A percentile compares a stretch with the other conserved stretches of the same genome.
phyloP scores from a whole-genome alignment of 495 filamentous ascomycete species.

The Hypoxylon perforatum region DNA sequence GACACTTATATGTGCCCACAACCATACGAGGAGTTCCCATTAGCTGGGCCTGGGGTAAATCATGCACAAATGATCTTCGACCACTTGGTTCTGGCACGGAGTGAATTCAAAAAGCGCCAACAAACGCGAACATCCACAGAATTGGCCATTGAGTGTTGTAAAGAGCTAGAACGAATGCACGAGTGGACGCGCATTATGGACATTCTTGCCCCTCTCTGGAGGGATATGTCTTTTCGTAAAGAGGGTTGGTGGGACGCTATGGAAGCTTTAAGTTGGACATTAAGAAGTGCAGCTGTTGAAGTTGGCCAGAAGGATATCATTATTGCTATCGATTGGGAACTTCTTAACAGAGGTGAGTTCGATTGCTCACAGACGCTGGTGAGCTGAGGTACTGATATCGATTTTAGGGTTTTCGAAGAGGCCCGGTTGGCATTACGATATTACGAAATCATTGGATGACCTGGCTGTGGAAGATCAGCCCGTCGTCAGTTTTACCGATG shows the following conservation, averaged over 20 bases:
- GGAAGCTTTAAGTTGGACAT: constrained; percentile 75
- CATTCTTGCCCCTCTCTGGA: constrained; percentile 77
- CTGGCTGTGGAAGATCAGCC: constrained; percentile 68
- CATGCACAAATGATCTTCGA: constrained; percentile 72
- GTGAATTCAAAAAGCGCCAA: constrained; percentile 71
- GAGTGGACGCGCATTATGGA: constrained; percentile 74
- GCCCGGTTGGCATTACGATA: constrained; percentile 74
- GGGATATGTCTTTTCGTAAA: constrained; percentile 74
- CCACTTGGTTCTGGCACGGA: constrained; percentile 68
- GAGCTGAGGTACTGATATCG: constrained; percentile 14
- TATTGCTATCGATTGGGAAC: constrained; percentile 85
- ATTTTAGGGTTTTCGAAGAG: constrained; percentile 68
- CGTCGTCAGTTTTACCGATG: constrained; percentile 70
- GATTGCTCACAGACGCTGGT: constrained; percentile 19
- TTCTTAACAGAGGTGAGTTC: constrained; percentile 72
- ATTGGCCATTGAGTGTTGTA: constrained; percentile 74
- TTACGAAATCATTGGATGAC: constrained; percentile 74
- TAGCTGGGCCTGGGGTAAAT: constrained; percentile 66
- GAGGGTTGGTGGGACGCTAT: constrained; percentile 86
- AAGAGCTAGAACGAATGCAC: constrained; percentile 70
- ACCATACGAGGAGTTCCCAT: constrained; percentile 75
- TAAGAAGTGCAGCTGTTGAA: constrained; percentile 77
- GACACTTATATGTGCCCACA: constrained; percentile 88
- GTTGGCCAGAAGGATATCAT: constrained; percentile 72
- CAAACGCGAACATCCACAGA: constrained; percentile 75